Base-by-base conservation (phyloP, 1,284 basidiomycete species). In the Malassezia pachydermatis region DNA sequence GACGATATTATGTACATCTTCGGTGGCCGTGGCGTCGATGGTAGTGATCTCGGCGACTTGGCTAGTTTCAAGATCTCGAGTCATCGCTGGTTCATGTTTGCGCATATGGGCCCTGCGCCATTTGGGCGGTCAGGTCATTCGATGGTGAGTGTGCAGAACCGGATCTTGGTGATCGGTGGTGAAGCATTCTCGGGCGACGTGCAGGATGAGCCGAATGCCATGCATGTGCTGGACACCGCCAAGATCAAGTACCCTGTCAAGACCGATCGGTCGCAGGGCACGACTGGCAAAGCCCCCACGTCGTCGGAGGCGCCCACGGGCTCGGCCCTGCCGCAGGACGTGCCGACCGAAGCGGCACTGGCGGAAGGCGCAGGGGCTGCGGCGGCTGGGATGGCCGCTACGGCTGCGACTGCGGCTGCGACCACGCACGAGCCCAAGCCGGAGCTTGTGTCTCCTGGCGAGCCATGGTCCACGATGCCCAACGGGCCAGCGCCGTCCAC, bases 1-100 rank as follows among this genome's bases (percentile, higher is more conserved):
- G 92, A 96, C 69, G 94, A 96, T 73, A 89, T 96, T 48, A 84
- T 99, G 63, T 99, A 99, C 73, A 80, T 98, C 42, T 96, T 96
- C 76, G 94, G 94, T 51, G 94, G 94, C 2, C 78, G 94, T 33
- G 94, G 94, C 49, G 87, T 95, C 3, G 90, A 96, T 66, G 94
- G 94, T 24, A 90, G 92, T 73, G 94, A 98, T 72, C 75, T 98
- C 40, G 84, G 84, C 40, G 94, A 99, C 73, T 75, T 98, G 16
- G 88, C 89, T 3, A 92, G 90, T 5, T 98, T 98, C 78, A 94
- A 94, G 75, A 84, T 98, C 54, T 76, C 81, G 57, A 77, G 78
- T 57, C 75, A 77, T 58, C 73, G 79, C 62, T 96, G 92, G 92
- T 98, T 90, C 76, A 96, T 92, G 87, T 96, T 98, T 76, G 89